phyloP scores from a whole-genome alignment of 768 basidiomycete species.

The Agaricus subrufescens region DNA sequence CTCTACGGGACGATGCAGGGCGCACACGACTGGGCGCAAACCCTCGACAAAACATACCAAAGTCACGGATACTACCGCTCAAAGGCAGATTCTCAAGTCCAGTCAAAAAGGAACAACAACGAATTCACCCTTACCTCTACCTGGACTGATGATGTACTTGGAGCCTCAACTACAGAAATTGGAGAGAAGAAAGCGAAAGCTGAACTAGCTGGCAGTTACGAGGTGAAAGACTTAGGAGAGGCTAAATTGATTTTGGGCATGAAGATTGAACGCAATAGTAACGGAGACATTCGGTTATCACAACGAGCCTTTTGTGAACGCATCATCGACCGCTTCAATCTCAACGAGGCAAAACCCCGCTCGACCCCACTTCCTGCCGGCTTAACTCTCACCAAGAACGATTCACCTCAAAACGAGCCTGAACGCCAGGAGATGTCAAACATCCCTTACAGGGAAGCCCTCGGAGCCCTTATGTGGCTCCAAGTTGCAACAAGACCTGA shows the following conservation, averaged over 20 bases:
- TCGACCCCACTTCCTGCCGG: constrained; percentile 10
- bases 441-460: constrained; percentile 10
- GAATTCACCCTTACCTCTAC: constrained; percentile 6
- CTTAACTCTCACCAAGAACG: not conserved
- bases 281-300: not conserved
- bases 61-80: constrained; percentile 11
- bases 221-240: constrained; percentile 11
- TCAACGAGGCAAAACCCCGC: constrained; percentile 5
- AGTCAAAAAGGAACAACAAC: constrained; percentile 3
- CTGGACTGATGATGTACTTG: not conserved
- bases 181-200: no score
- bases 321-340: constrained; percentile 5
- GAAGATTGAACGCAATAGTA: constrained; percentile 2
- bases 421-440: not conserved
- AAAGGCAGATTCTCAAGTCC: not conserved
- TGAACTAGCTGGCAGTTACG: not conserved
- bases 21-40: constrained; percentile 7
- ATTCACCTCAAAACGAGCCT: not conserved
- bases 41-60: constrained; percentile 9
- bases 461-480: constrained; percentile 21
- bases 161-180: no score
- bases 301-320: constrained; percentile 5
- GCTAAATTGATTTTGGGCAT: constrained; percentile 11
- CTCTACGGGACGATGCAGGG: constrained; percentile 17
- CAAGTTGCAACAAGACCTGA: constrained; percentile 18